Evolutionary conservation across 768 basidiomycete species (phyloP).

Genomic region (Hygrocybe coccinea): DNA sequence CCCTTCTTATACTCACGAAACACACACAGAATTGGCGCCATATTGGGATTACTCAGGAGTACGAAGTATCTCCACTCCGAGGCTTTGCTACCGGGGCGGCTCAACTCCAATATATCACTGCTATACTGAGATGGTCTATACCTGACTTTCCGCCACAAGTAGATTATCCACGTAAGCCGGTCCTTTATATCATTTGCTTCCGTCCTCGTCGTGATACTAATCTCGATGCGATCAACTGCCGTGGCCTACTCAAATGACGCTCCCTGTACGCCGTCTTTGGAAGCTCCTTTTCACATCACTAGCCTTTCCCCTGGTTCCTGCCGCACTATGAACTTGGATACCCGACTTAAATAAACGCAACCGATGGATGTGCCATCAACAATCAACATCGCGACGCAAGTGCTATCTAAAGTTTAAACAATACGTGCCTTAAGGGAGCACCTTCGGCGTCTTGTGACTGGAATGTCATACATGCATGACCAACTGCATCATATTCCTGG

Average conservation of each 20-base stretch:
- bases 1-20: slow-evolving; percentile 1
- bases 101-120: not conserved
- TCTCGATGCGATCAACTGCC: not conserved
- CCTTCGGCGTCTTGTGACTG: not conserved
- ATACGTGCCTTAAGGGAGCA: not conserved
- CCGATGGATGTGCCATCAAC: not conserved
- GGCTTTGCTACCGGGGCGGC: not conserved
- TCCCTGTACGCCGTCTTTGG: not conserved
- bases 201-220: not conserved
- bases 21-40: not conserved
- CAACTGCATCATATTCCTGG: too few relatives aligned
- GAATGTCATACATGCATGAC: too few relatives aligned
- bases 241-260: not conserved
- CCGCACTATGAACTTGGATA: not conserved
- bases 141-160: not conserved
- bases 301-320: not conserved
- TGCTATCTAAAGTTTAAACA: not conserved
- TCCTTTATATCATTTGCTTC: not conserved
- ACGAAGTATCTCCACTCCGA: not conserved
- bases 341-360: not conserved
- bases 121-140: not conserved
- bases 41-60: not conserved
- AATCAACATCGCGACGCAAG: not conserved
- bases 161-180: not conserved
- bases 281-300: not conserved